Evolutionary conservation across 2,329 filamentous ascomycete genomes (phyloP), one percentile per base, ranked within the genome.

Genomic region (Shiraia bambusicola): DNA sequence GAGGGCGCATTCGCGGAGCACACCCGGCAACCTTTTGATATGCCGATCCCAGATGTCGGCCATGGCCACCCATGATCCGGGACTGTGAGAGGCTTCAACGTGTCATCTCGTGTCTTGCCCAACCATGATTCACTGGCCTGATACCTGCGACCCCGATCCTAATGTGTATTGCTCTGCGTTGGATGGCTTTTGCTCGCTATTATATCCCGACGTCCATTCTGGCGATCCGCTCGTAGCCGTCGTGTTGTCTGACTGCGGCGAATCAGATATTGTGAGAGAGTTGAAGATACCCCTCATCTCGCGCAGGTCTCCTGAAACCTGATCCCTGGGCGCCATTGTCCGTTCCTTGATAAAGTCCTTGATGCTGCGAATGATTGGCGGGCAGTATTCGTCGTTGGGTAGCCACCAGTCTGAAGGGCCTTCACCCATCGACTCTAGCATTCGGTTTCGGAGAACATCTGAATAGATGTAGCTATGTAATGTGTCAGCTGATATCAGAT

Each of bases 331-430:
- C 28, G 70, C 50, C 12, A 52, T 80, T 6, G 79, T 87, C 34
- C 88, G 81, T 51, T 93, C 88, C 55, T 88, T 83, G 19, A 90
- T 88, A 69, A 95, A 91, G 29, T 82, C 79, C 14, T 91, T 85
- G 47, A 95, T 83, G 39, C 80, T 85, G 37, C 83, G 84, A 39
- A 96, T 76, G 29, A 94, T 80, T 1, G 81, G 79, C 9, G 81
- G 84, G 57, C 87, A 87, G 2, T 81, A 82, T 71, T 92, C 86
- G 49, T 88, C 81, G 64, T 93, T 80, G 2, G 90, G 88, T 2
- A 96, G 78, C 93, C 93, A 98, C 88, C 90, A 96, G 42, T 84
- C 77, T 31, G 81, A 80, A 38, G 90, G 82, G 14, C 84, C 82
- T 11, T 88, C 80, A 45, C 79, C 75, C 76, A 93, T 95, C 16